Base-by-base conservation (phyloP, 768 basidiomycete genomes). In the Macrocybe gigantea region DNA sequence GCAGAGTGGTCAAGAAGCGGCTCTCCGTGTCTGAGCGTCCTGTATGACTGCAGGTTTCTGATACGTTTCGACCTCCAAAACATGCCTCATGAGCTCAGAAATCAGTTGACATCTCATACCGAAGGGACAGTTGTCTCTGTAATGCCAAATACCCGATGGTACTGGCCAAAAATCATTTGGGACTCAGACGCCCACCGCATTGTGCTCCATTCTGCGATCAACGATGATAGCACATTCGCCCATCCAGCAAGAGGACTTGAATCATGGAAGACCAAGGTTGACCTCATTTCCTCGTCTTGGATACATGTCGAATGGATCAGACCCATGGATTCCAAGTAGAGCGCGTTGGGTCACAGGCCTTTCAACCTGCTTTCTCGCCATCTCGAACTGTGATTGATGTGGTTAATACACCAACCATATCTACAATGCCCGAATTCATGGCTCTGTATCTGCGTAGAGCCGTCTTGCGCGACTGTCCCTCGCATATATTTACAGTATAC, bases 11-110 rank as follows among this genome's bases (percentile, higher is more conserved):
- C 37, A 29, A 42, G 15, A 41, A 44, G 3, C 54, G 56, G 58
- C 53, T 50, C 7, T 49, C 55, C 34, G 47, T 56, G 2, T 48
- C 47, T 7, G 40, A 32, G 32, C 15, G 42, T 82, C 9, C 64
- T 88, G 30, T 88, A 78, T 57, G 87, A 90, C 60, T 70, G 71
- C 53, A 80, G 88, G 5, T 90, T 85, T 60, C 55, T 79, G 3
- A 43, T 89, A 38, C 57, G 55, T 13, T 69, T 87, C 53, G 50
- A 75, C 48, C 55, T 78, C 10, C 53, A 55, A 33, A 65, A 55
- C 37, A 69, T 82, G 14, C 80, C 82, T 1, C 14, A 47, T 1
- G 40, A 60, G 6, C 33, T 84, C 3, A 49, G 55, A n/a, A 45
- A 50, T 13, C 55, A 55, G 33, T 45, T 79, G 35, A 42, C 56